Base-by-base conservation (phyloP, 2,329 filamentous ascomycete species). In the Acrocalymma vagum region DNA sequence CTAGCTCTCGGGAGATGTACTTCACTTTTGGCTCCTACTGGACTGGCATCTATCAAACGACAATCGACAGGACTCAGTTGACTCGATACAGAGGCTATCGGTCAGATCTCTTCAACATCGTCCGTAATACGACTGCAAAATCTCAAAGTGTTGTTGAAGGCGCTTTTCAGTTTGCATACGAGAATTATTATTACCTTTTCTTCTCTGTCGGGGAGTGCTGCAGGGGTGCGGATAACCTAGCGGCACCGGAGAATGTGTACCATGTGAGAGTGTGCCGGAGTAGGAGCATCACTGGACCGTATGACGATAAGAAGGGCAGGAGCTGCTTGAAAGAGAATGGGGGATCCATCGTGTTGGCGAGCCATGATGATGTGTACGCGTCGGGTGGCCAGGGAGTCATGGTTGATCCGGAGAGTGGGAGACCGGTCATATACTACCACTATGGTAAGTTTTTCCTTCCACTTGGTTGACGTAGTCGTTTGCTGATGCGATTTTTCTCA, bases 21-120 rank as follows among this genome's bases (percentile, higher is more conserved):
- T 67, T 83, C 55, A 83, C 76, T 41, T 88, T 87, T 47, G 86
- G 85, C 14, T 84, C 79, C 16, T 88, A 84, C 72, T 89, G 84
- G 84, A 63, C 72, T 4, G 79, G 82, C 53, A 78, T 88, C 45
- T 85, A 81, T 66, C 83, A 85, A 57, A 79, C 81, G 0, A 59
- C 70, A 8, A 72, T 87, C 13, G 31, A 42, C 1, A 15, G 46
- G 15, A 29, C 39, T 3, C 17, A 52, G 5, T 32, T 55, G 8
- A 35, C 39, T 3, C 39, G 35, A 3, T 49, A 48, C 29, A 40
- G 44, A 5, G 41, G 39, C 11, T 29, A 27, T 2, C 31, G 42
- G 1, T 23, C 26, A 1, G 38, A 48, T 1, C 45, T 59, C 20
- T 42, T 16, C 2, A 57, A 55, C 6, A 45, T 65, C 7, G 29